These are phyloP conservation scores for Apiospora rasikravindrae DNA, from an alignment of 2,329 filamentous ascomycete species.

Conservation along the genomic window DNA sequence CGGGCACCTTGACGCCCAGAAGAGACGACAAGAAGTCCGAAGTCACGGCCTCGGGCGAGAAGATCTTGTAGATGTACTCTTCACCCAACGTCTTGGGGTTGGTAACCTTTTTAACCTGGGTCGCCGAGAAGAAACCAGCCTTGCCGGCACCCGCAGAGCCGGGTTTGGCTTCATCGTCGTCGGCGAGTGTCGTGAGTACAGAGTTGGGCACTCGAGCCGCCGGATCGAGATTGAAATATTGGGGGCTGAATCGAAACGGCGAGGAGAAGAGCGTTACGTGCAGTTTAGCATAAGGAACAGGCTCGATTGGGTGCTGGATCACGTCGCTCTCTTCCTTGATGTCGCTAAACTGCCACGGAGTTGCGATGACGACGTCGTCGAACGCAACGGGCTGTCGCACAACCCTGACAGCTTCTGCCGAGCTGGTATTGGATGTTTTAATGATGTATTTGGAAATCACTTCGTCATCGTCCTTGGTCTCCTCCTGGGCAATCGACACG, in stretches of 20 bases:
- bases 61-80: constrained; percentile 70
- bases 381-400: constrained; percentile 61
- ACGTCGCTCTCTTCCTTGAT: constrained; percentile 69
- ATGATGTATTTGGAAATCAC: constrained; percentile 54
- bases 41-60: constrained; percentile 61
- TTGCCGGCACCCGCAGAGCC: constrained; percentile 68
- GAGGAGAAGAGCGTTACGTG: constrained; percentile 91
- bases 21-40: constrained; percentile 58
- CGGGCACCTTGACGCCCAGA: constrained; percentile 54
- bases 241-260: constrained; percentile 70
- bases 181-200: constrained; percentile 81
- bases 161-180: constrained; percentile 56
- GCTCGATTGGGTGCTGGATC: constrained; percentile 72
- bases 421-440: constrained; percentile 39
- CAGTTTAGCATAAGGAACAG: constrained; percentile 83
- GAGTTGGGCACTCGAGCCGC: constrained; percentile 69
- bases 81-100: constrained; percentile 62
- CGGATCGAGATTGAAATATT: constrained; percentile 71
- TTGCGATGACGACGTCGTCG: constrained; percentile 82
- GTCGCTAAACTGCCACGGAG: constrained; percentile 80
- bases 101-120: constrained; percentile 67
- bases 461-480: constrained; percentile 45
- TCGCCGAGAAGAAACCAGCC: constrained; percentile 85
- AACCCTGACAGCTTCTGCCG: constrained; percentile 29
- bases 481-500: constrained; percentile 58